These are phyloP conservation scores for Sordariomycetes sp. DNA, from an alignment of 2,329 filamentous ascomycete genomes.

Conservation along the genomic window DNA sequence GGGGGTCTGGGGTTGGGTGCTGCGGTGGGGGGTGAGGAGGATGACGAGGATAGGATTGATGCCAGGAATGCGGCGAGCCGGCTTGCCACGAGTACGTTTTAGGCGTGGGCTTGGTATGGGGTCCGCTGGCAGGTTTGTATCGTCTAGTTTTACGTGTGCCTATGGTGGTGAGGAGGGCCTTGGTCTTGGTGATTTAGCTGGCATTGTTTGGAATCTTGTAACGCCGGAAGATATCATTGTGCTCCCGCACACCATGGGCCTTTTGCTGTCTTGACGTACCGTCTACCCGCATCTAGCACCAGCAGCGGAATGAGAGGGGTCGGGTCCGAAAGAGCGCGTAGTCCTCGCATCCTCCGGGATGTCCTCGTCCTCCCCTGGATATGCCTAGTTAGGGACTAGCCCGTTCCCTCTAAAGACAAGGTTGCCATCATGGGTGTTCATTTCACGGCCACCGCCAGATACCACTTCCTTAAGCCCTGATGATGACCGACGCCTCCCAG, in stretches of 20 bases:
- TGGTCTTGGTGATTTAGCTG: not conserved
- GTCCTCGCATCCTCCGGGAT: too few species aligned
- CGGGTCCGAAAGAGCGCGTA: too few species aligned
- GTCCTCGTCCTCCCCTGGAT: too few species aligned
- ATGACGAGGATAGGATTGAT: slow-evolving; percentile 88
- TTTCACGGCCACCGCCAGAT: too few species aligned
- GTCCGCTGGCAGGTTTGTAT: not conserved
- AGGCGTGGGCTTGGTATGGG: slow-evolving; percentile 7
- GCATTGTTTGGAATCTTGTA: not conserved
- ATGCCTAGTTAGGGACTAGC: too few species aligned
- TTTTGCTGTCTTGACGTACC: too few species aligned
- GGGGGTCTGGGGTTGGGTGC: slow-evolving; percentile 38
- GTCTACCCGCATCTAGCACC: too few species aligned
- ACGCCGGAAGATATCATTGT: not conserved
- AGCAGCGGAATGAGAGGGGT: too few species aligned
- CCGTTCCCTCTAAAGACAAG: too few species aligned
- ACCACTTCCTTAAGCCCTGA: too few species aligned
- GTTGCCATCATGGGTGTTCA: too few species aligned
- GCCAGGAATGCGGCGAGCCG: slow-evolving; percentile 90
- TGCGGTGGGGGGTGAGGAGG: slow-evolving; percentile 51
- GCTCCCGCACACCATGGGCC: not conserved
- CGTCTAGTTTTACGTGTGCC: not conserved
- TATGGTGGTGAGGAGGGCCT: not conserved
- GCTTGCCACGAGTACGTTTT: slow-evolving; percentile 90
- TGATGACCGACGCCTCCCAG: too few species aligned